These are phyloP conservation scores for Escovopsis sp. DNA, from an alignment of 2,329 filamentous ascomycete species.

Conservation along the genomic window DNA sequence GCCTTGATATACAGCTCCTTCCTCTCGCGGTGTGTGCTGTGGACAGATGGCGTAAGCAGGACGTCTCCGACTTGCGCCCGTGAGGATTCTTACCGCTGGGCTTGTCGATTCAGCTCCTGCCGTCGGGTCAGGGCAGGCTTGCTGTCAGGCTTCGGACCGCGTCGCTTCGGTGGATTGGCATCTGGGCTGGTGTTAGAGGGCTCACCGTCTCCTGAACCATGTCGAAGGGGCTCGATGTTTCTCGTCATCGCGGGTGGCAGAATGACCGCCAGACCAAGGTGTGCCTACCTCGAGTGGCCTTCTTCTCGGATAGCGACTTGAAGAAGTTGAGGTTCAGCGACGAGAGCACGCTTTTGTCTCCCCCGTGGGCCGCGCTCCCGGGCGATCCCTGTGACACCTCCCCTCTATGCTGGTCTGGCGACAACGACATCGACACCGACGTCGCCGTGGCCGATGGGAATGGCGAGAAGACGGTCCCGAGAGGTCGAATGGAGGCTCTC, in stretches of 20 bases:
- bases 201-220: too few relatives aligned
- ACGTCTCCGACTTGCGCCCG: neutral
- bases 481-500: neutral
- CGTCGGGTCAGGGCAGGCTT: constrained; percentile 84
- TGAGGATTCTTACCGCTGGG: constrained; percentile 61
- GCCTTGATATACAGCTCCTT: constrained; percentile 95
- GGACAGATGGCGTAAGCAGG: constrained; percentile 1
- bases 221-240: too few relatives aligned
- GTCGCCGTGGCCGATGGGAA: too few relatives aligned
- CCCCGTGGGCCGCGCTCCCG: constrained; percentile 12
- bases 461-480: neutral
- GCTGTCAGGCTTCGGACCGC: constrained; percentile 91
- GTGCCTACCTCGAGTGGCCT: constrained; percentile 52
- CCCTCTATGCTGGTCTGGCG: constrained; percentile 22
- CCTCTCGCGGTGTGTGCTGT: constrained; percentile 84
- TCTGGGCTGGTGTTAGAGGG: constrained; percentile 41
- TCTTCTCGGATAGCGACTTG: constrained; percentile 57
- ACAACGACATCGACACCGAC: constrained; percentile 35
- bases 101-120: constrained; percentile 89
- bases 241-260: too few relatives aligned
- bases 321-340: constrained; percentile 44
- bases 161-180: constrained; percentile 71
- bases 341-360: constrained; percentile 25
- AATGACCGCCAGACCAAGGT: neutral
- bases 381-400: constrained; percentile 12